Percentiles rank a stretch among this genome's conserved stretches.
These are phyloP conservation scores for Stephanodiscus minutulus DNA, from an alignment of 108 stramenopile genomes.

Conservation along the genomic window DNA sequence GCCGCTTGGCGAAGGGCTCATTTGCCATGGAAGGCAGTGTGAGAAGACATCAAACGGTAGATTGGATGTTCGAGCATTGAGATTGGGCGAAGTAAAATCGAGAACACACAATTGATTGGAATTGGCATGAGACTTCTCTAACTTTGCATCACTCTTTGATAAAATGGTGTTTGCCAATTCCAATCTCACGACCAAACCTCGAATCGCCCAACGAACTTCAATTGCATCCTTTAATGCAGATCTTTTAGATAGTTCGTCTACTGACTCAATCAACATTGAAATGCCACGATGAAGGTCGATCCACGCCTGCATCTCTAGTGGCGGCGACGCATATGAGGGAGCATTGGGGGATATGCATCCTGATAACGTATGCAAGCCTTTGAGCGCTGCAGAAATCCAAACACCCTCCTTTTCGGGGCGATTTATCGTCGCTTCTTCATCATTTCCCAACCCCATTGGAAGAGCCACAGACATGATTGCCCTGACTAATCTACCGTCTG, in stretches of 20 bases:
- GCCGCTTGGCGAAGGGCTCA: conserved; percentile 1
- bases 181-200: conserved; percentile 50
- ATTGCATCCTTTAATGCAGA: conserved; percentile 53
- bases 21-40: conserved; percentile 56
- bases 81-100: conserved; percentile 38
- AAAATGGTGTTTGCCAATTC: conserved; percentile 25
- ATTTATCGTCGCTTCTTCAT: conserved; percentile 12
- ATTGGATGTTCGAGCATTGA: conserved; percentile 44
- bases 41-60: conserved; percentile 74
- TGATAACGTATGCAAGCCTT: conserved; percentile 48
- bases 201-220: conserved; percentile 60
- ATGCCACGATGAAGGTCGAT: conserved; percentile 33
- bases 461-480: conserved; percentile 53
- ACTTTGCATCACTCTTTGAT: neutral
- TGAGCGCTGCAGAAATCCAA: conserved; percentile 48
- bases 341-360: conserved; percentile 35
- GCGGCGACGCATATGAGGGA: conserved; percentile 9
- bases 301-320: conserved; percentile 26
- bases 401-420: conserved; percentile 57
- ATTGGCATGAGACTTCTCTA: neutral
- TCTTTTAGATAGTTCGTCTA: conserved; percentile 23
- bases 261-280: conserved; percentile 43
- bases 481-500: conserved; percentile 38
- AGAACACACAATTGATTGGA: neutral
- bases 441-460: conserved; percentile 20